A percentile compares a stretch with the other conserved stretches of the same genome.
Evolutionary conservation across 2,329 filamentous ascomycete genomes (phyloP).

Genomic region (Ophiostoma australiae): DNA sequence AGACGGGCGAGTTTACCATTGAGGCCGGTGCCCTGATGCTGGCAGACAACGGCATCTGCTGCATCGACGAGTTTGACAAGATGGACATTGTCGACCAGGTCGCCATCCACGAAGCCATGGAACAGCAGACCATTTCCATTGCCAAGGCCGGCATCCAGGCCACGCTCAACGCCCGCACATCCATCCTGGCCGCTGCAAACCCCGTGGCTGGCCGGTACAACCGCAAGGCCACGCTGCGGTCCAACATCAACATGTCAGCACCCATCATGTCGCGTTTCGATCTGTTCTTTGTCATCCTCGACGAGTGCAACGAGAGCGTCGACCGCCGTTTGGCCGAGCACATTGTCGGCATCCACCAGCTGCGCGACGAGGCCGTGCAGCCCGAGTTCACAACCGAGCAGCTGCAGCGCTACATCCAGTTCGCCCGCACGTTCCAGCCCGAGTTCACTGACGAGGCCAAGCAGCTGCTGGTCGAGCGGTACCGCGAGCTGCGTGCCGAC

Average conservation of each 20-base stretch:
- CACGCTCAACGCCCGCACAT: conserved; percentile 90
- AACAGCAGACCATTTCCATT: conserved; percentile 99
- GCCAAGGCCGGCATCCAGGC: conserved; percentile 98
- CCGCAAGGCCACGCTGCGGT: conserved; percentile 84
- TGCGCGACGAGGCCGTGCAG: conserved; percentile 83
- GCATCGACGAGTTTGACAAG: conserved; percentile 99
- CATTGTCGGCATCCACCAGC: conserved; percentile 89
- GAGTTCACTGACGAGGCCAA: conserved; percentile 87
- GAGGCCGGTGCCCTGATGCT: conserved; percentile 97
- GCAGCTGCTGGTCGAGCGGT: conserved; percentile 78
- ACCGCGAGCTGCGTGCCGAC: conserved; percentile 90
- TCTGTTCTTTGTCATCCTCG: conserved; percentile 94
- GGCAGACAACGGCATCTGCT: conserved; percentile 93
- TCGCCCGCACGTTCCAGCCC: conserved; percentile 89
- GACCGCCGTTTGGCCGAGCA: conserved; percentile 90
- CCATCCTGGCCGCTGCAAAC: conserved; percentile 92
- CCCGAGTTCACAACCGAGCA: conserved; percentile 96
- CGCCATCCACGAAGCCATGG: conserved; percentile 99
- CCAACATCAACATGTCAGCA: conserved; percentile 97
- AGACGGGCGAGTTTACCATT: conserved; percentile 97
- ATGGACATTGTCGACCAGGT: conserved; percentile 98
- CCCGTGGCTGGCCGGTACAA: conserved; percentile 96
- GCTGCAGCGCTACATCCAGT: conserved; percentile 93
- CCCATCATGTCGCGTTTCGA: conserved; percentile 99
- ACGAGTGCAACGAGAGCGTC: conserved; percentile 89